A percentile compares a stretch with the other conserved stretches of the same genome.
Evolutionary conservation across 345 rosid species (phyloP).

Genomic region (Sapria himalayana): DNA sequence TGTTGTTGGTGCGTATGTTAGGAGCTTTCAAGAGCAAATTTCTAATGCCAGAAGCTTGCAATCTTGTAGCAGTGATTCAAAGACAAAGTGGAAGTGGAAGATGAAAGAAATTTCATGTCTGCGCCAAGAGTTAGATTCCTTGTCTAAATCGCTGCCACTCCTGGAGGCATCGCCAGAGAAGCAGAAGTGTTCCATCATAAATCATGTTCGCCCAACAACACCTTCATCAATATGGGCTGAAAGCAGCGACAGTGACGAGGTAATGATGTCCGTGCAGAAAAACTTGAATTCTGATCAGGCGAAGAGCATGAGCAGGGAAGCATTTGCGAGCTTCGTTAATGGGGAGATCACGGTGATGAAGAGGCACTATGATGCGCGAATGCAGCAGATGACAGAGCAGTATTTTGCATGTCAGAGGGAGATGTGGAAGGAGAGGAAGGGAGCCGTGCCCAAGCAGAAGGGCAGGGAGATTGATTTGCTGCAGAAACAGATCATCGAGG

Average conservation of each 20-base stretch:
- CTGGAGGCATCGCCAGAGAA: constrained; percentile 48
- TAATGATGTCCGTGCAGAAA: constrained; percentile 23
- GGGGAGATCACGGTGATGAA: constrained; percentile 72
- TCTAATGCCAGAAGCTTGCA: no score
- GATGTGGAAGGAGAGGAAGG: constrained; percentile 34
- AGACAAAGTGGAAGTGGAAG: constrained; percentile 32
- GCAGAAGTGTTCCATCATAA: constrained; percentile 32
- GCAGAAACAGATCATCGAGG: constrained; percentile 49
- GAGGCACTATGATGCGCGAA: constrained; percentile 39
- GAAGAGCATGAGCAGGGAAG: constrained; percentile 21
- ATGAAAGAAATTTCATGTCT: constrained; percentile 39
- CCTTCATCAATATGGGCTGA: constrained; percentile 27
- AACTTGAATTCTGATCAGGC: constrained; percentile 23
- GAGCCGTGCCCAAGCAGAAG: constrained; percentile 28
- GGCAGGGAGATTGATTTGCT: constrained; percentile 55
- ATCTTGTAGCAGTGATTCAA: no score
- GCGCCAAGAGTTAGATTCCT: constrained; percentile 46
- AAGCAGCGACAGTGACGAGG: constrained; percentile 48
- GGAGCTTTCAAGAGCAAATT: no score
- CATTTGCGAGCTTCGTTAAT: constrained; percentile 30
- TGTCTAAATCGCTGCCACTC: constrained; percentile 25
- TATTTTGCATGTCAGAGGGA: constrained; percentile 36
- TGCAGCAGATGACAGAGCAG: constrained; percentile 44
- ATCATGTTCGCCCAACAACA: constrained; percentile 19
- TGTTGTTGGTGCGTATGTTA: constrained; percentile 44